These are phyloP conservation scores for Arthrinium phaeospermum DNA, from an alignment of 2,329 filamentous ascomycete species.

Conservation along the genomic window DNA sequence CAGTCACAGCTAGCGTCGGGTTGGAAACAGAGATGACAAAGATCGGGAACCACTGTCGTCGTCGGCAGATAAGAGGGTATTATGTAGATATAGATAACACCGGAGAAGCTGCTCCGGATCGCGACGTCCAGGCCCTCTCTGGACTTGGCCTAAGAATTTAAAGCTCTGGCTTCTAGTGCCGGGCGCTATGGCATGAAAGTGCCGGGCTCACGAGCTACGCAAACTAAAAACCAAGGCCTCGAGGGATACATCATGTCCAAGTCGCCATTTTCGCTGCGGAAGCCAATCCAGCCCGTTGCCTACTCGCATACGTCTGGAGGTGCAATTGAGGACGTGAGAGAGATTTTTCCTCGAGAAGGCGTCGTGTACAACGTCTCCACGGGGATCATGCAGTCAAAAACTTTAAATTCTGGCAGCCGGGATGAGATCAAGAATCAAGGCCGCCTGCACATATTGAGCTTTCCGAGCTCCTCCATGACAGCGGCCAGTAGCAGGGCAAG, in stretches of 20 bases:
- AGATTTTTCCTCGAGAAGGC: neutral
- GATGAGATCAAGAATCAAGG: neutral
- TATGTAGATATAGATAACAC: neutral
- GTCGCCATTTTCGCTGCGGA: neutral
- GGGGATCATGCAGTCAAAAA: neutral
- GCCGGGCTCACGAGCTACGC: neutral
- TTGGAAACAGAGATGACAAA: neutral
- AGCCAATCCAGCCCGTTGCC: neutral
- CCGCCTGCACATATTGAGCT: neutral
- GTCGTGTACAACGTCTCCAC: neutral
- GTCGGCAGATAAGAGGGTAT: neutral
- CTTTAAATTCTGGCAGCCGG: neutral
- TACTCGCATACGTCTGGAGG: neutral
- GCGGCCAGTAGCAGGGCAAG: no score
- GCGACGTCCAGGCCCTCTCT: neutral
- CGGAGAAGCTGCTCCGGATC: neutral
- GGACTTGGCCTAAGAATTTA: neutral
- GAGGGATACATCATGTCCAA: neutral
- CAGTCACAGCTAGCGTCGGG: no score
- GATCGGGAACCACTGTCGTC: neutral
- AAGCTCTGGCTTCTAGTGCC: neutral
- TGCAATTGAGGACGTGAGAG: no score
- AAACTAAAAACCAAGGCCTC: neutral
- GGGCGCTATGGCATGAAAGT: neutral
- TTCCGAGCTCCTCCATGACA: neutral